Conservation (phyloP, 2,329 filamentous ascomycete species). For the Apiospora saccharicola region DNA sequence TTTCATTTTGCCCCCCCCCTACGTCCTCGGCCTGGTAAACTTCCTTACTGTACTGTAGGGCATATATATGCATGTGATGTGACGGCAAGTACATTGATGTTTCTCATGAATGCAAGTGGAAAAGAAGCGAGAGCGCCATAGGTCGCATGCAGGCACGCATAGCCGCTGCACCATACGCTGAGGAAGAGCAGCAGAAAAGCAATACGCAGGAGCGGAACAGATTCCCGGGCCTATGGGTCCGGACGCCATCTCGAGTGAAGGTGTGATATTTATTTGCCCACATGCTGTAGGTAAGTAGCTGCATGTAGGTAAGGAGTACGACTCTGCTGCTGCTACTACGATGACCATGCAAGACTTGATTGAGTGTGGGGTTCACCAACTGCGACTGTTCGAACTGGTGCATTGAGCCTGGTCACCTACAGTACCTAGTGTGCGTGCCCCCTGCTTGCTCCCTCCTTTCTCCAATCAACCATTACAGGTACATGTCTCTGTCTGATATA, state of each 20-base stretch:
- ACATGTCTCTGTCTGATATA: background rate
- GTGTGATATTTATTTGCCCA: background rate
- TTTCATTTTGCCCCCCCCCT: background rate
- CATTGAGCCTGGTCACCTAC: conserved; percentile 4
- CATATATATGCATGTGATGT: conserved; percentile 5
- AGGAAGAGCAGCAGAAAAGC: background rate
- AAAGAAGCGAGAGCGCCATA: background rate
- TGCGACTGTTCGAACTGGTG: conserved; percentile 1
- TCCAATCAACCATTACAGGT: background rate
- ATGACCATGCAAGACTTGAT: background rate
- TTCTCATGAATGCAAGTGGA: background rate
- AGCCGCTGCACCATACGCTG: background rate
- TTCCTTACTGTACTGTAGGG: background rate
- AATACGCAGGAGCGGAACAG: background rate
- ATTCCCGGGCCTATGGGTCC: conserved; percentile 3
- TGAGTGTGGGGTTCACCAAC: conserved; percentile 4
- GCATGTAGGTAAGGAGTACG: conserved; percentile 7
- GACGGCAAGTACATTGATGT: background rate
- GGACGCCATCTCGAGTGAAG: background rate
- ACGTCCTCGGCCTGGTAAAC: background rate
- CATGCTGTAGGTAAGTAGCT: conserved; percentile 1
- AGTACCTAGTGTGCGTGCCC: background rate
- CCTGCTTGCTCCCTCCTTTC: background rate
- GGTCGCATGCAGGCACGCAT: background rate
- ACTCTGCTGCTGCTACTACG: background rate